phyloP scores from a whole-genome alignment of 192 early-diverging fungal species.

The Umbelopsis isabellina region DNA sequence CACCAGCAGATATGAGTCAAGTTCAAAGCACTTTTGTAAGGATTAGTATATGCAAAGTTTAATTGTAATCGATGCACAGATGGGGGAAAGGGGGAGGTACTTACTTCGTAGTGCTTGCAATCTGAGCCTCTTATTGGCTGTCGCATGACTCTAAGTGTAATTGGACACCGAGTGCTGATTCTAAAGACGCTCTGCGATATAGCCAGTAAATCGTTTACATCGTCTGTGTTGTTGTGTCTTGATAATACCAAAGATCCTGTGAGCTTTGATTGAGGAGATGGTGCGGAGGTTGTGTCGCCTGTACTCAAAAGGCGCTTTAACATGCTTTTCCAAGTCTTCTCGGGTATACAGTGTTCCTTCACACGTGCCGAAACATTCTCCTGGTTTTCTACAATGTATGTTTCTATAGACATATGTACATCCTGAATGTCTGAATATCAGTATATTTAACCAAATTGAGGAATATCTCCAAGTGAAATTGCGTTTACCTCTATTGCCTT shows the following conservation, averaged over 20 bases:
- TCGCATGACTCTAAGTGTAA: slow-evolving; percentile 18
- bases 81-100: no score
- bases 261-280: background rate
- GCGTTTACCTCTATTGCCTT: background rate
- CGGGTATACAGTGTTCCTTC: background rate
- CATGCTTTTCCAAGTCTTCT: background rate
- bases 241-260: background rate
- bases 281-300: background rate
- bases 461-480: background rate
- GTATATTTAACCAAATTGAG: no score
- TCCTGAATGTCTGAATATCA: background rate
- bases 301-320: background rate
- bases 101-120: slow-evolving; percentile 35
- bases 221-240: background rate
- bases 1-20: slow-evolving; percentile 12
- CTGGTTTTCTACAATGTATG: background rate
- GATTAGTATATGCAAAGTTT: background rate
- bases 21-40: slow-evolving; percentile 26
- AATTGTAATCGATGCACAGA: no score
- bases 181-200: slow-evolving; percentile 15
- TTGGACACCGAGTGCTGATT: slow-evolving; percentile 28
- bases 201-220: background rate
- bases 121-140: slow-evolving; percentile 23
- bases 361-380: background rate
- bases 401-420: background rate